phyloP scores from a whole-genome alignment of 768 basidiomycete species.

The Mrakia frigida region DNA sequence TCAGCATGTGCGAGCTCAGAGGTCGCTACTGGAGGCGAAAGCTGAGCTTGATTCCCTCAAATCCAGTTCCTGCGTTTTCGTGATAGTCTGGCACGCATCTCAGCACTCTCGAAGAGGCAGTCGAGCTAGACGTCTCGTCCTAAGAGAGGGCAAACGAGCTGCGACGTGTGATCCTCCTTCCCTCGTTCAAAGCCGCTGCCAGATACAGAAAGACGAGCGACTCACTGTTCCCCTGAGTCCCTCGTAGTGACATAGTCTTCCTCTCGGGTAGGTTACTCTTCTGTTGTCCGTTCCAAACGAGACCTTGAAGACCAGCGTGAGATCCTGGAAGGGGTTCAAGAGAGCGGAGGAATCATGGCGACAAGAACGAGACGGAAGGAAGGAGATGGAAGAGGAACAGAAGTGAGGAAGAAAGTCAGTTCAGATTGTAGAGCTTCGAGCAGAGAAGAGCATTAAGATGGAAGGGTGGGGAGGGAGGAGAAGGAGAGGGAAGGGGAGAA shows the following conservation, averaged over 20 bases:
- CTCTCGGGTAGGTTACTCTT: constrained; percentile 71
- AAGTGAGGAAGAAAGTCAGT: background rate
- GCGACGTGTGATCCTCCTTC: background rate
- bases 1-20: background rate
- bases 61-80: too few species aligned
- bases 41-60: background rate
- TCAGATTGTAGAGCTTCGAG: too few species aligned
- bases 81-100: too few species aligned
- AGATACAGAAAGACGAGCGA: constrained; percentile 10
- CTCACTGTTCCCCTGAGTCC: constrained; percentile 67
- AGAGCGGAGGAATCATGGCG: background rate
- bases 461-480: background rate
- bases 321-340: constrained; percentile 47
- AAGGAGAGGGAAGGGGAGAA: background rate
- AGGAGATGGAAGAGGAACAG: background rate
- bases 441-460: background rate
- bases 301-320: constrained; percentile 76
- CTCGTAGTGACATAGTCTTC: constrained; percentile 71
- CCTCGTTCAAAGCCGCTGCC: background rate
- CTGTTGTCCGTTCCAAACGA: constrained; percentile 67
- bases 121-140: too few species aligned
- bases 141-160: background rate
- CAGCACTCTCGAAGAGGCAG: too few species aligned
- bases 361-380: background rate
- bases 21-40: background rate